These are phyloP conservation scores for Coleophoma crateriformis DNA, from an alignment of 2,329 filamentous ascomycete genomes.

Conservation along the genomic window DNA sequence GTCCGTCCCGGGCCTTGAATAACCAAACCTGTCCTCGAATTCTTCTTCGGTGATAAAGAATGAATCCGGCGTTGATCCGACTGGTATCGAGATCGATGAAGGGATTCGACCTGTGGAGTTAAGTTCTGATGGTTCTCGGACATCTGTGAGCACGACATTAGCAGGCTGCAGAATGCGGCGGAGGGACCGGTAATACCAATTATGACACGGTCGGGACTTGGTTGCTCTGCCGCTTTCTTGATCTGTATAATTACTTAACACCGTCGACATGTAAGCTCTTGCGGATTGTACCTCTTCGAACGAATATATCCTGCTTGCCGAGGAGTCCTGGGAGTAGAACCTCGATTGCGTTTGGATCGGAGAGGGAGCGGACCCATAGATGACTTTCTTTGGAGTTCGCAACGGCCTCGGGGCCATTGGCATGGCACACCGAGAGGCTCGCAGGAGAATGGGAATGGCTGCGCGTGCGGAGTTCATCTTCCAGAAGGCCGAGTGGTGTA, in stretches of 20 bases:
- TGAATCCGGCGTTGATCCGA: slow-evolving; percentile 71
- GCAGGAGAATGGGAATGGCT: no score
- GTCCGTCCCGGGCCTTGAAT: slow-evolving; percentile 56
- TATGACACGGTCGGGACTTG: slow-evolving; percentile 32
- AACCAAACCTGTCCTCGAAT: slow-evolving; percentile 80
- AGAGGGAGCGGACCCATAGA: slow-evolving; percentile 2
- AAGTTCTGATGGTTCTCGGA: slow-evolving; percentile 68
- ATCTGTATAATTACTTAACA: slow-evolving; percentile 29
- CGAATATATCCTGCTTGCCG: slow-evolving; percentile 35
- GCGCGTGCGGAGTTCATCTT: no score
- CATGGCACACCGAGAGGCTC: no score
- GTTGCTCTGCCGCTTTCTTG: slow-evolving; percentile 28
- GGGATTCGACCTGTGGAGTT: slow-evolving; percentile 67
- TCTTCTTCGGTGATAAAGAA: slow-evolving; percentile 72
- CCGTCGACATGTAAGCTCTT: background rate
- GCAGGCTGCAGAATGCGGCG: no score
- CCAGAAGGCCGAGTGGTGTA: no score
- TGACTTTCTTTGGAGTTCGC: background rate
- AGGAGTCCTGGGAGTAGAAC: slow-evolving; percentile 11
- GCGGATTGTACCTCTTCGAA: slow-evolving; percentile 36
- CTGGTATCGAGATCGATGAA: slow-evolving; percentile 74
- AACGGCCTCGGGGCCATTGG: background rate
- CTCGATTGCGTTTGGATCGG: slow-evolving; percentile 5
- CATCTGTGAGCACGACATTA: slow-evolving; percentile 39
- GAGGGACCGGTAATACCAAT: slow-evolving; percentile 33